A percentile compares a stretch with the other conserved stretches of the same genome.
Conservation (phyloP, 2,329 filamentous ascomycete genomes). For the Teratosphaeriaceae sp. region DNA sequence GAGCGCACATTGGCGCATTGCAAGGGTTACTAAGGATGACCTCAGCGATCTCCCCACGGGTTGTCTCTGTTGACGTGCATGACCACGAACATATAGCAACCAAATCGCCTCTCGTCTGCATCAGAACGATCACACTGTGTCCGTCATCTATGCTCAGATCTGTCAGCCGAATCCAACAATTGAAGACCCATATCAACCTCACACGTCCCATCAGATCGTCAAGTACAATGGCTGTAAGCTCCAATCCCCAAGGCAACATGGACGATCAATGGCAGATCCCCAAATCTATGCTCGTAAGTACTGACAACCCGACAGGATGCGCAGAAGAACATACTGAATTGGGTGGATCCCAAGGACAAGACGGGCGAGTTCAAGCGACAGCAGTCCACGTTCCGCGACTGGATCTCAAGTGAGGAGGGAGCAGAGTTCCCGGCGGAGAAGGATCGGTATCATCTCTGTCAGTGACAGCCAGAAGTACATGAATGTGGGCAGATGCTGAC, state of each 20-base stretch:
- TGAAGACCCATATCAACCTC: background rate
- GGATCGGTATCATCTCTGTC: constrained; percentile 80
- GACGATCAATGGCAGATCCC: background rate
- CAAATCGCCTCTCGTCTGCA: too few relatives aligned
- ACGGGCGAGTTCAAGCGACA: constrained; percentile 91
- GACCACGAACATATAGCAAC: too few relatives aligned
- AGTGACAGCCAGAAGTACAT: background rate
- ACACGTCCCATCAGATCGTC: background rate
- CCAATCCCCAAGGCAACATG: background rate
- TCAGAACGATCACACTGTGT: background rate
- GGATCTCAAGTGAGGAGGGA: constrained; percentile 63
- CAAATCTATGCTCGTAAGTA: background rate
- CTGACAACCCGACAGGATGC: constrained; percentile 2
- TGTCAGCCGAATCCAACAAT: background rate
- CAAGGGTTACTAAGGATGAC: too few relatives aligned
- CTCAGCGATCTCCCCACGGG: too few relatives aligned
- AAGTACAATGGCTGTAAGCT: constrained; percentile 5
- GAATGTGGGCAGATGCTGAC: constrained; percentile 3
- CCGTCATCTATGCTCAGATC: constrained; percentile 2
- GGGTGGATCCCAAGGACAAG: constrained; percentile 67
- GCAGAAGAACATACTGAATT: constrained; percentile 14
- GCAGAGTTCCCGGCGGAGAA: constrained; percentile 79
- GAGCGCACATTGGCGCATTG: too few relatives aligned
- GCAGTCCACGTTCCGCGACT: constrained; percentile 73
- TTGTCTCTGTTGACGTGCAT: too few relatives aligned